phyloP scores from a whole-genome alignment of 164 flowering plant species.

The Paratinospora sagittata region DNA sequence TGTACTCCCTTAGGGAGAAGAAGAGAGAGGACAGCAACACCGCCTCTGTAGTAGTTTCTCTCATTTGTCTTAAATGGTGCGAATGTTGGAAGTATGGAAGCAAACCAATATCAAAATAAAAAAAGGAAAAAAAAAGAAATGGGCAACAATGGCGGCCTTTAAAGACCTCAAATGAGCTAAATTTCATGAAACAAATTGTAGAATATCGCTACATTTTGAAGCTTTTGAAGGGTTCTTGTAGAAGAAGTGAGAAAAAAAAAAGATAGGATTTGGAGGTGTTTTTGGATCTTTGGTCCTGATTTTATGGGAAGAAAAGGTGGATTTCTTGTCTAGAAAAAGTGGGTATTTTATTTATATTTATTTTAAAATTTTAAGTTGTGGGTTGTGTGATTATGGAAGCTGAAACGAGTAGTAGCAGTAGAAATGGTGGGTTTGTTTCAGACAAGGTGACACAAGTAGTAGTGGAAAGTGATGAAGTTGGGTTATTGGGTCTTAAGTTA shows the following conservation, averaged over 20 bases:
- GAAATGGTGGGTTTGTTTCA: slow-evolving; percentile 19
- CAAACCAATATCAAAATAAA: too few relatives aligned
- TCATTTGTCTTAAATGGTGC: slow-evolving; percentile 14
- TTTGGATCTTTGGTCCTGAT: too few relatives aligned
- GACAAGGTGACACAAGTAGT: slow-evolving; percentile 19
- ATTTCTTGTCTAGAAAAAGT: too few relatives aligned
- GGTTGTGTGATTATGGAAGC: slow-evolving; percentile 11
- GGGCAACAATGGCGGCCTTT: slow-evolving; percentile 47
- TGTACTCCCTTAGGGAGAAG: not conserved
- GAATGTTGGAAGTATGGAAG: slow-evolving; percentile 75
- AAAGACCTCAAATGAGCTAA: too few relatives aligned
- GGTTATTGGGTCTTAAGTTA: slow-evolving; percentile 35
- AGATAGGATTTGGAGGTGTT: too few relatives aligned
- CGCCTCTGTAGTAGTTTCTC: slow-evolving; percentile 1
- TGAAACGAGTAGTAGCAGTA: slow-evolving; percentile 23
- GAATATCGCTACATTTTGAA: too few relatives aligned
- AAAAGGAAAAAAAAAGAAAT: slow-evolving; percentile 12
- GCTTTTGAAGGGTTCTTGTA: not conserved
- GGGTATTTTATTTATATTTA: too few relatives aligned
- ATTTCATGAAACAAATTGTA: too few relatives aligned
- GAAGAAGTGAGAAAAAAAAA: too few relatives aligned
- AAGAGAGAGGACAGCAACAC: not conserved
- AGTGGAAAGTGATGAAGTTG: slow-evolving; percentile 20
- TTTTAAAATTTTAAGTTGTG: too few relatives aligned
- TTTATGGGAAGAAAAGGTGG: not conserved